Evolutionary conservation across 495 filamentous ascomycete species (phyloP), one percentile per base, ranked within the genome.

Genomic region (Aspergillus indologenus): DNA sequence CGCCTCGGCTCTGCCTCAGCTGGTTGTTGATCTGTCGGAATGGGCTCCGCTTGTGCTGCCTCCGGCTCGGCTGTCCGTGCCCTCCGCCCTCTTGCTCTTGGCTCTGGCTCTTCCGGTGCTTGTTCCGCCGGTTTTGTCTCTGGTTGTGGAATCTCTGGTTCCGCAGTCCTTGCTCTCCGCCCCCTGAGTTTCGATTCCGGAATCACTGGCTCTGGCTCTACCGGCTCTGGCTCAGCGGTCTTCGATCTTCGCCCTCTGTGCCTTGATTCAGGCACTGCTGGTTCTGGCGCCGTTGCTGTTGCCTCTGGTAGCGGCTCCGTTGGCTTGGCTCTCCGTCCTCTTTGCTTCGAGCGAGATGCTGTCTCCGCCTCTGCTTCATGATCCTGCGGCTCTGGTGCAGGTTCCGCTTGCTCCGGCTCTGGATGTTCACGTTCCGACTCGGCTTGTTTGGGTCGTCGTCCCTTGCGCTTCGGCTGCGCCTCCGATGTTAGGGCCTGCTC

Each of bases 291-390:
- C 34, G 34, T 40, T 29, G 3, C 4, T 29, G 26, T 9, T 22
- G 54, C 24, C 42, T 48, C 49, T 20, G 64, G 50, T 21, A 62
- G 49, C 7, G 49, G 51, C 24, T 65, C 59, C 3, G 53, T 21
- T 48, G 26, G 4, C 26, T 29, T 29, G 3, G 26, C 26, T 9
- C 26, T 29, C 26, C 26, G 26, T 9, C 26, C 26, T 29, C 26
- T 29, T 3, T 3, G 26, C 26, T 61, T 53, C 19, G 57, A 23
- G 48, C 46, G 18, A 9, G 44, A 21, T 29, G n/a, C 54, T 22
- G 42, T 7, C 17, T 58, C 56, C 2, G 45, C 1, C 31, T 54
- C 57, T 0, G 57, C n/a, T 22, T 54, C 50, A 9, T 23, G 54
- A 29, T 61, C 45, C 15, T n/a, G n/a, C n/a, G n/a, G n/a, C n/a